Conservation (phyloP, 495 filamentous ascomycete genomes). For the Lepraria neglecta region DNA sequence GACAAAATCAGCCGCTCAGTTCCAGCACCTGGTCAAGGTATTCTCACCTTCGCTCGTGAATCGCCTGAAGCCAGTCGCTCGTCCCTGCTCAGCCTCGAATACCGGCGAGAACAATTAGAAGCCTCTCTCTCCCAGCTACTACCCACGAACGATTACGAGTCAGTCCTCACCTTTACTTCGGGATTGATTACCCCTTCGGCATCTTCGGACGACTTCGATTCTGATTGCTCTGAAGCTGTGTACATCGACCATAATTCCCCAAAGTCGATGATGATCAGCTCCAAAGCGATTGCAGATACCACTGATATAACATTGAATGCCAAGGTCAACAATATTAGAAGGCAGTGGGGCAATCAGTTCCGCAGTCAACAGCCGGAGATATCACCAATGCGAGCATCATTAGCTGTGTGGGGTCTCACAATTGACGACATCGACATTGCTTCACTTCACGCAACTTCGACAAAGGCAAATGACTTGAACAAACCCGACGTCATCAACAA, state of each 20-base stretch:
- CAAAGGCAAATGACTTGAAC: conserved; percentile 29
- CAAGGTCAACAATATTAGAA: conserved; percentile 8
- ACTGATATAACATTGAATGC: neutral
- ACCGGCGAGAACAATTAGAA: conserved; percentile 15
- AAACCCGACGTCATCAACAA: conserved; percentile 23
- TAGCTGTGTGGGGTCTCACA: conserved; percentile 27
- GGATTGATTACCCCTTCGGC: too few relatives aligned
- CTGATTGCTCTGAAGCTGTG: neutral
- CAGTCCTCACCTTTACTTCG: too few relatives aligned
- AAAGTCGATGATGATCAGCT: neutral
- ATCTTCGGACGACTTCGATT: too few relatives aligned
- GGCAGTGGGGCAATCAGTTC: conserved; percentile 24
- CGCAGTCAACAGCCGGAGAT: conserved; percentile 13
- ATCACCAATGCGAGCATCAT: conserved; percentile 24
- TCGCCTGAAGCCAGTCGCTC: conserved; percentile 7
- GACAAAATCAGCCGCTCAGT: conserved; percentile 29
- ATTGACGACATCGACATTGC: conserved; percentile 28
- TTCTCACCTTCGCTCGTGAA: conserved; percentile 26
- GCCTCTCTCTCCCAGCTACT: neutral
- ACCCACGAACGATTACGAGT: too few relatives aligned
- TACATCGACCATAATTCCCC: neutral
- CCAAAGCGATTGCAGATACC: neutral
- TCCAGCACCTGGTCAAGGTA: conserved; percentile 30
- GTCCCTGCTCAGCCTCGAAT: conserved; percentile 20
- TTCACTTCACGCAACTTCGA: conserved; percentile 31